Base-by-base conservation (phyloP, 352 stramenopile genomes). In the Stramenopiles sp. region DNA sequence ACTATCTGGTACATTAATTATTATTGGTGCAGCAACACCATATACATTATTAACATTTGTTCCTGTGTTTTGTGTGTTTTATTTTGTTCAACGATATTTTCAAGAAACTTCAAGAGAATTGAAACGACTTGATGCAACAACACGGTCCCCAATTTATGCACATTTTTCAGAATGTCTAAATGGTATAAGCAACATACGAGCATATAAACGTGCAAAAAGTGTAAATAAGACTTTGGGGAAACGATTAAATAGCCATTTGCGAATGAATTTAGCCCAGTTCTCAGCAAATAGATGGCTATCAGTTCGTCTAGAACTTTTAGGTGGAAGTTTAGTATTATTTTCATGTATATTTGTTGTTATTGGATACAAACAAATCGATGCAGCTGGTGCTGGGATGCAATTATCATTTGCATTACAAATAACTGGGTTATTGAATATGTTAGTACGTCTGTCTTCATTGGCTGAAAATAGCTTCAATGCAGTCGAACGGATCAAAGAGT, bases 61-160 rank as follows among this genome's bases (percentile, higher is more conserved):
- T 30, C 93, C 93, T 29, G 53, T 93, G 1, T 79, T 79, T 29
- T 81, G 88, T 32, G 80, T 91, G 13, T 96, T 95, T 82, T 83
- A 87, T 38, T 84, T 81, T 6, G 85, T 91, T 31, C 86, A 94
- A 85, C 93, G 92, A 13, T 98, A 97, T 82, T 97, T 96, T 81
- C 92, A 97, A 81, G 89, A 88, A 79, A 93, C 86, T 0, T 23
- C 90, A 79, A 82, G 91, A 30, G 90, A 97, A 81, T 84, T 97
- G 23, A 92, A 95, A 80, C 83, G 92, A 73, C 83, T 96, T 7
- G 90, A 96, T 69, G 90, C 87, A 30, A 85, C 92, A 0, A 86
- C 80, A 76, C 79, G 89, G 73, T 93, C 78, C 27, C 83, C 83
- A 7, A 80, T 85, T 32, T 77, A 84, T 32, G 63, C 80, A 30